phyloP scores from a whole-genome alignment of 345 rosid species.

The Gossypium sturtianum region DNA sequence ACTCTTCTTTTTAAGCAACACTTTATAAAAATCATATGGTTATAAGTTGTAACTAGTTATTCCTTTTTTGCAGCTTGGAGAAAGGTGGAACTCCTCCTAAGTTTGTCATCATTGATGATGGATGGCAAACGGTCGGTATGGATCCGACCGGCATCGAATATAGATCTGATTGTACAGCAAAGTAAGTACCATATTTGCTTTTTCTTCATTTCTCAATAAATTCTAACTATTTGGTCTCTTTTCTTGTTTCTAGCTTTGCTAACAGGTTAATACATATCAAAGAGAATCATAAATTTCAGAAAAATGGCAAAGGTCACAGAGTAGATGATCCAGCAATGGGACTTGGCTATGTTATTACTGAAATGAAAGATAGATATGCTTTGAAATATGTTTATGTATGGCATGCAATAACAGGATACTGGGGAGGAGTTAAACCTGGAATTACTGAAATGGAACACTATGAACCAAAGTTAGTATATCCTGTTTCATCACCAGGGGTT shows the following conservation, averaged over 20 bases:
- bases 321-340: conserved; percentile 52
- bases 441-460: conserved; percentile 48
- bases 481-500: conserved; percentile 55
- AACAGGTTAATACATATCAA: conserved; percentile 50
- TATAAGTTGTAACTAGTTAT: conserved; percentile 12
- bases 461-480: conserved; percentile 43
- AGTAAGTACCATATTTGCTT: conserved; percentile 26
- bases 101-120: conserved; percentile 60
- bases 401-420: conserved; percentile 66
- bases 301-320: conserved; percentile 42
- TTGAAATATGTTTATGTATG: conserved; percentile 58
- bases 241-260: conserved; percentile 37
- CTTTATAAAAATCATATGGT: not conserved
- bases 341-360: conserved; percentile 42
- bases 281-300: conserved; percentile 65
- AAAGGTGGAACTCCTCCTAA: conserved; percentile 49
- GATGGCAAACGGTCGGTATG: conserved; percentile 70
- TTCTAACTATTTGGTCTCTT: not conserved
- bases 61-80: conserved; percentile 34
- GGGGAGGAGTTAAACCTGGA: conserved; percentile 61
- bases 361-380: conserved; percentile 46
- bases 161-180: conserved; percentile 52
- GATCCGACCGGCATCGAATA: conserved; percentile 35
- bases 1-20: conserved; percentile 2
- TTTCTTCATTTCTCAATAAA: not conserved